These are phyloP conservation scores for Myriosclerotinia curreyana DNA, from an alignment of 2,329 filamentous ascomycete genomes.

Conservation along the genomic window DNA sequence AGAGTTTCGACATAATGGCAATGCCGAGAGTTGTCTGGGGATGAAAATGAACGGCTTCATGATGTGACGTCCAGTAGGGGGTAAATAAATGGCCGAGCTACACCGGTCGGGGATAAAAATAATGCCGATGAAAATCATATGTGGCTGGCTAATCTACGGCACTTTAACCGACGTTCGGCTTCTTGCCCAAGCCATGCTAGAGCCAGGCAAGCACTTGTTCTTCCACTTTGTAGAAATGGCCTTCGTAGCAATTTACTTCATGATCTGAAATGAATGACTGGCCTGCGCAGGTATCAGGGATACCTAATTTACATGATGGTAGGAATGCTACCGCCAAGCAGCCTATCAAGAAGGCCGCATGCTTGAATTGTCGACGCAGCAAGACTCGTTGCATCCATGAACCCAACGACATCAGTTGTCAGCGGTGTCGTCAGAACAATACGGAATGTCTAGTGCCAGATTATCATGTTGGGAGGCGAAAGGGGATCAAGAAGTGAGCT, in stretches of 20 bases:
- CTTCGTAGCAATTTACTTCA: no score
- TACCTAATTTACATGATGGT: neutral
- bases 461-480: conserved; percentile 71
- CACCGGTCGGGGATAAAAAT: conserved; percentile 5
- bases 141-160: neutral
- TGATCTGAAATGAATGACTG: conserved; percentile 8
- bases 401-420: conserved; percentile 52
- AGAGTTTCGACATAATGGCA: conserved; percentile 66
- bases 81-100: neutral
- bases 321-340: neutral
- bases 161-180: neutral
- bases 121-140: neutral
- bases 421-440: conserved; percentile 57
- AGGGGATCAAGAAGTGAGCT: conserved; percentile 71
- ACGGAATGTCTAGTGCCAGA: conserved; percentile 65
- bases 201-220: neutral
- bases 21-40: neutral
- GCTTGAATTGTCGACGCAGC: conserved; percentile 61
- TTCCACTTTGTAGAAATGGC: no score
- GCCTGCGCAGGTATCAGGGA: neutral
- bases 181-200: no score
- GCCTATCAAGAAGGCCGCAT: conserved; percentile 50
- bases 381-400: conserved; percentile 66
- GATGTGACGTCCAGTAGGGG: neutral
- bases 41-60: conserved; percentile 7